Conservation (phyloP, 768 basidiomycete species). For the Ephemerocybe angulata region DNA sequence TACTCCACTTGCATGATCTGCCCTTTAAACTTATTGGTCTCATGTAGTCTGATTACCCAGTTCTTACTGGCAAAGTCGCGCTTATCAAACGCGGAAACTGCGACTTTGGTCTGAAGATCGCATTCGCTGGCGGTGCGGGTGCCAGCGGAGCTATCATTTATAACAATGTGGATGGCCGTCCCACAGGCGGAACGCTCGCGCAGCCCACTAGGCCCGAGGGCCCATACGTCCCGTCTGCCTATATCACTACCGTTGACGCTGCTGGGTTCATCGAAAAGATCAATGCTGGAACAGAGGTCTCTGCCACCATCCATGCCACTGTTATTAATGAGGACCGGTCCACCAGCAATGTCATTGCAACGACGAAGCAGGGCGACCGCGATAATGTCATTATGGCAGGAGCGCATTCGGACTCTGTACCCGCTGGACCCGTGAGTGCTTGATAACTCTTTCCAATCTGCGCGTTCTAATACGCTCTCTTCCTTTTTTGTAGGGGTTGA, state of each 20-base stretch:
- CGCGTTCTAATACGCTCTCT: background rate
- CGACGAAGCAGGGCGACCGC: constrained; percentile 25
- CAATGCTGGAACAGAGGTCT: constrained; percentile 17
- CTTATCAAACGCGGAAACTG: constrained; percentile 28
- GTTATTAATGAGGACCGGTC: constrained; percentile 22
- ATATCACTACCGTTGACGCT: constrained; percentile 21
- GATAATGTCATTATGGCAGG: constrained; percentile 27
- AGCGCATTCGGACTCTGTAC: constrained; percentile 29
- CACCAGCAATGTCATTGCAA: constrained; percentile 30
- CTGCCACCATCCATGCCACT: constrained; percentile 23
- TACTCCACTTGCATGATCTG: background rate
- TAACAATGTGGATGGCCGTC: constrained; percentile 23
- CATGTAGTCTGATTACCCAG: background rate
- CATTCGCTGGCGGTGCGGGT: constrained; percentile 24
- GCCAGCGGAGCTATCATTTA: constrained; percentile 27
- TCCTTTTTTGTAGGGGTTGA: constrained; percentile 21
- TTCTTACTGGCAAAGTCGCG: constrained; percentile 9
- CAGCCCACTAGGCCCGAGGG: constrained; percentile 19
- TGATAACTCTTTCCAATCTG: background rate
- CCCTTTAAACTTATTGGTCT: background rate
- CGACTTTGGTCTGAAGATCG: constrained; percentile 26
- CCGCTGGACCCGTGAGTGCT: constrained; percentile 26
- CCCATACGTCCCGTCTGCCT: constrained; percentile 24
- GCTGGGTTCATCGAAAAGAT: constrained; percentile 20
- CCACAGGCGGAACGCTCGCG: constrained; percentile 23